Percentiles rank a stretch among this genome's conserved stretches.
Evolutionary conservation across 1,284 basidiomycete genomes (phyloP).

Genomic region (Vanrija sp.): DNA sequence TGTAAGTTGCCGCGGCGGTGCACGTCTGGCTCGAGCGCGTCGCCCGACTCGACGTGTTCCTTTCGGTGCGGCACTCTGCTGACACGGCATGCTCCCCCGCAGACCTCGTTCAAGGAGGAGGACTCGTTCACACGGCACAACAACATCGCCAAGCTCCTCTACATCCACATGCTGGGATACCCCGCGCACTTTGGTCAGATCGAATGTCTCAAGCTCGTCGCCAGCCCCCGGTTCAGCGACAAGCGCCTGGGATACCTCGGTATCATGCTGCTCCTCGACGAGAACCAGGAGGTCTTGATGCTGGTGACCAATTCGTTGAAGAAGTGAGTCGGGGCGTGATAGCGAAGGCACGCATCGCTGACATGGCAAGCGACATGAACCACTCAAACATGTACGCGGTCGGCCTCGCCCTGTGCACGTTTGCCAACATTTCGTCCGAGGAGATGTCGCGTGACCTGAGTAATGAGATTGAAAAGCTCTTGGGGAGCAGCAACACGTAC

Average conservation of each 20-base stretch:
- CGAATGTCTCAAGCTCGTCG: constrained; percentile 98
- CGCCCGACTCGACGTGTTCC: background rate
- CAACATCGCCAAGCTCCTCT: constrained; percentile 96
- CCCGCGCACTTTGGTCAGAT: constrained; percentile 99
- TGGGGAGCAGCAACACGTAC: constrained; percentile 97
- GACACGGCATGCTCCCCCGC: background rate
- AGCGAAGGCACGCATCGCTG: background rate
- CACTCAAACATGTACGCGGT: constrained; percentile 99
- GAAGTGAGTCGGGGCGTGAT: constrained; percentile 64
- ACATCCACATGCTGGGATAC: constrained; percentile 99
- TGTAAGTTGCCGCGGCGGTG: constrained; percentile 20
- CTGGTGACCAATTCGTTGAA: constrained; percentile 98
- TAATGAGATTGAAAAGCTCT: constrained; percentile 94
- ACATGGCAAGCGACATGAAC: constrained; percentile 82
- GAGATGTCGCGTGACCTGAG: constrained; percentile 96
- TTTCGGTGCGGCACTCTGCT: background rate
- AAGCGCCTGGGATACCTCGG: constrained; percentile 96
- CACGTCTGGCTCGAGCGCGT: background rate
- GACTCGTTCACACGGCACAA: constrained; percentile 89
- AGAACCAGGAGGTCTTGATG: constrained; percentile 96
- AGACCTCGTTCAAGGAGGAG: constrained; percentile 94
- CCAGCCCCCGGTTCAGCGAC: constrained; percentile 94
- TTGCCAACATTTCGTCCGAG: constrained; percentile 98
- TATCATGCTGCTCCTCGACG: constrained; percentile 95
- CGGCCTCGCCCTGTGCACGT: constrained; percentile 93